phyloP scores from a whole-genome alignment of 1,139 yeast species.

The Debaryomycetaceae sp. region DNA sequence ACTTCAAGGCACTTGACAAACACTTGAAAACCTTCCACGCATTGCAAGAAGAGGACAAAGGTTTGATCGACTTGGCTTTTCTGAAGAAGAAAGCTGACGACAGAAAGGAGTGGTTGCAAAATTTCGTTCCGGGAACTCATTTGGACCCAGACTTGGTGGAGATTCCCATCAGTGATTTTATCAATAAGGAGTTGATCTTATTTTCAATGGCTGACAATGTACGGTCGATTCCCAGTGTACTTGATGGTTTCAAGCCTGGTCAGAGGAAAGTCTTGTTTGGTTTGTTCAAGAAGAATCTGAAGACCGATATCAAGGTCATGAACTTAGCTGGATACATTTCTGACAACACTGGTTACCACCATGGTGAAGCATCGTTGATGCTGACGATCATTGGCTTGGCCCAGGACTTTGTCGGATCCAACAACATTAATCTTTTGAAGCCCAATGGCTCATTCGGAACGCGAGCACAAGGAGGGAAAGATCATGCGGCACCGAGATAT shows the following conservation, averaged over 20 bases:
- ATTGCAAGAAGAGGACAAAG: constrained; percentile 74
- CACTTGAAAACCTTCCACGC: constrained; percentile 87
- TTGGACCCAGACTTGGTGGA: constrained; percentile 73
- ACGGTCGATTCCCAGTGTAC: constrained; percentile 88
- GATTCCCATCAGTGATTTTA: constrained; percentile 91
- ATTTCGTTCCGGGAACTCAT: constrained; percentile 86
- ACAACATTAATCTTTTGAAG: constrained; percentile 75
- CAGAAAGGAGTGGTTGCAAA: constrained; percentile 94
- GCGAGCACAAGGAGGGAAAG: constrained; percentile 96
- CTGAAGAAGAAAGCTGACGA: constrained; percentile 96
- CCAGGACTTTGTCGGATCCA: constrained; percentile 91
- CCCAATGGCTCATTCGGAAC: constrained; percentile 98
- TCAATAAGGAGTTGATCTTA: constrained; percentile 89
- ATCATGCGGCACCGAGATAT: constrained; percentile 97
- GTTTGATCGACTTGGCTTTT: constrained; percentile 87
- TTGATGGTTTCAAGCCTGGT: constrained; percentile 97
- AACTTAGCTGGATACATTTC: constrained; percentile 88
- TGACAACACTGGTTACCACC: constrained; percentile 91
- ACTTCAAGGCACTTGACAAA: constrained; percentile 78
- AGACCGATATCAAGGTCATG: constrained; percentile 80
- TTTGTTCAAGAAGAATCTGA: constrained; percentile 77
- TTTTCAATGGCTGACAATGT: constrained; percentile 97
- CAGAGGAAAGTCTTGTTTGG: constrained; percentile 92
- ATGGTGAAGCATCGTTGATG: constrained; percentile 84
- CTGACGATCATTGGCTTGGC: constrained; percentile 93